Conservation (phyloP, 2,329 filamentous ascomycete species). For the Diaporthe helianthi region DNA sequence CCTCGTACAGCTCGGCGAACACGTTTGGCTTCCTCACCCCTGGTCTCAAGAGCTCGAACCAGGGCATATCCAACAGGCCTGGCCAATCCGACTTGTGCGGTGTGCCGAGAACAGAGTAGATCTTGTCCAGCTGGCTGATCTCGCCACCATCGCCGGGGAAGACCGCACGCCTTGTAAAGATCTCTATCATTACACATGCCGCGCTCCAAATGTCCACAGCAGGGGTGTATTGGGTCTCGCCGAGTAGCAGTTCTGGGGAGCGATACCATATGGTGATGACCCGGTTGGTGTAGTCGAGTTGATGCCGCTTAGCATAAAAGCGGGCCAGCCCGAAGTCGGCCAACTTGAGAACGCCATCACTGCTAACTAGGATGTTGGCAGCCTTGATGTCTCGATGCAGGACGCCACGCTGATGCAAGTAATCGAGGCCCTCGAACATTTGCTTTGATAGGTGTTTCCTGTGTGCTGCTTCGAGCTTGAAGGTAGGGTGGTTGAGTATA, state of each 20-base stretch:
- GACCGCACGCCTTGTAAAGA: conserved; percentile 91
- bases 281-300: conserved; percentile 96
- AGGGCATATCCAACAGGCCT: conserved; percentile 88
- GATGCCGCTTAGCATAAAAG: conserved; percentile 91
- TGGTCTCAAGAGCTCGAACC: conserved; percentile 91
- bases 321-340: conserved; percentile 96
- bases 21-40: conserved; percentile 73
- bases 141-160: conserved; percentile 97
- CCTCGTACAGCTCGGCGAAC: conserved; percentile 84
- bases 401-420: conserved; percentile 91
- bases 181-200: conserved; percentile 94
- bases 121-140: conserved; percentile 93
- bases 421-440: conserved; percentile 91
- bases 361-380: conserved; percentile 95
- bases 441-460: conserved; percentile 94
- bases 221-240: conserved; percentile 88
- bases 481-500: conserved; percentile 91
- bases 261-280: conserved; percentile 99
- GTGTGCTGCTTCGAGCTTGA: conserved; percentile 82
- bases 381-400: conserved; percentile 98
- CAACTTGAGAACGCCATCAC: conserved; percentile 85
- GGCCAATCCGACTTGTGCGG: conserved; percentile 88
- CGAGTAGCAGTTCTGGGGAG: conserved; percentile 86
- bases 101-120: conserved; percentile 91
- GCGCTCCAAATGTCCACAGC: conserved; percentile 97